Evolutionary conservation across 169 alveolate species (phyloP).

Genomic region (Plasmodium malariae): DNA sequence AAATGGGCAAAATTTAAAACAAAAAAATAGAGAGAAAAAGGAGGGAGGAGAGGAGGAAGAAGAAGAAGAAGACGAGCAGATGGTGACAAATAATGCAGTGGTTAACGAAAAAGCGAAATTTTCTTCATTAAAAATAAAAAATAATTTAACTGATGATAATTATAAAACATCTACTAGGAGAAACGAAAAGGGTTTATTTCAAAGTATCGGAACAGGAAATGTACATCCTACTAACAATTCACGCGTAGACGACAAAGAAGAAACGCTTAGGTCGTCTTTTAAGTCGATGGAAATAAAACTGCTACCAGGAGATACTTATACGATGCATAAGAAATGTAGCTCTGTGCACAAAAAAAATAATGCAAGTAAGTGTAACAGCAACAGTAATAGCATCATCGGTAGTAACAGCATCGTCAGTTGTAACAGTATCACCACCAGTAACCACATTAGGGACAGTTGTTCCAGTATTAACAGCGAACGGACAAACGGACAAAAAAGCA

Average conservation of each 20-base stretch:
- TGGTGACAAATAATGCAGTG: too few relatives aligned
- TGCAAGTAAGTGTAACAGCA: background rate
- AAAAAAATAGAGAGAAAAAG: background rate
- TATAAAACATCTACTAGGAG: background rate
- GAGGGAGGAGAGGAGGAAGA: background rate
- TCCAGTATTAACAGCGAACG: background rate
- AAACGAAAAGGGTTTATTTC: too few relatives aligned
- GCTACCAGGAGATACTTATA: background rate
- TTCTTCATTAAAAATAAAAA: too few relatives aligned
- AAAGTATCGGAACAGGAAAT: background rate
- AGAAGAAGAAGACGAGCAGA: background rate
- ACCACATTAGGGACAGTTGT: background rate
- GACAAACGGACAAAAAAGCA: background rate
- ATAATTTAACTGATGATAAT: background rate
- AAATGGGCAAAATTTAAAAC: background rate
- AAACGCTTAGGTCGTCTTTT: background rate
- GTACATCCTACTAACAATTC: background rate
- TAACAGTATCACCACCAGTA: too few relatives aligned
- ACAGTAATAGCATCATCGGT: background rate
- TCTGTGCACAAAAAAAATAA: background rate
- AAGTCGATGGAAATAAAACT: background rate
- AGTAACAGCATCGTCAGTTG: too few relatives aligned
- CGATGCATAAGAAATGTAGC: background rate
- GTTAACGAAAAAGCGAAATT: too few relatives aligned
- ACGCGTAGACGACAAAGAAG: constrained; percentile 3